Percentiles rank a stretch among this genome's conserved stretches.
Conservation (phyloP, 1,284 basidiomycete genomes). For the Cystobasidium slooffiae region DNA sequence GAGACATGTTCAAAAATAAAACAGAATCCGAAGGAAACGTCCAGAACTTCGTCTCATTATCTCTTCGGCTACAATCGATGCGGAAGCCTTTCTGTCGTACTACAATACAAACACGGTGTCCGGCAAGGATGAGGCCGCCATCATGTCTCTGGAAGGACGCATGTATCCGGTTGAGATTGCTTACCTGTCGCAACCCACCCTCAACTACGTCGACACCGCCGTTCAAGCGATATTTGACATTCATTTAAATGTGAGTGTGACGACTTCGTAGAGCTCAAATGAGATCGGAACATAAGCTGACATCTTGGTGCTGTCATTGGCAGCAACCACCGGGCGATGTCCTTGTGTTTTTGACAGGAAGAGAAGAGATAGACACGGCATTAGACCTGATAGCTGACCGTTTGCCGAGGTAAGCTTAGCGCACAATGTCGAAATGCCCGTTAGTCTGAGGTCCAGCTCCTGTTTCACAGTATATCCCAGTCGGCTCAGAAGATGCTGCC, state of each 20-base stretch:
- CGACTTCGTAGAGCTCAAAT: background rate
- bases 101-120: slow-evolving; percentile 65
- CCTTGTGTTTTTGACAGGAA: slow-evolving; percentile 58
- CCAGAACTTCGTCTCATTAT: slow-evolving; percentile 86
- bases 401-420: slow-evolving; percentile 66
- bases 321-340: slow-evolving; percentile 60
- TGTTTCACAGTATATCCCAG: slow-evolving; percentile 66
- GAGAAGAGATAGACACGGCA: slow-evolving; percentile 68
- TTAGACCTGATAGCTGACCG: slow-evolving; percentile 80
- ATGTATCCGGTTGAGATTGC: slow-evolving; percentile 58
- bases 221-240: slow-evolving; percentile 58
- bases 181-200: slow-evolving; percentile 55
- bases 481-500: slow-evolving; percentile 60
- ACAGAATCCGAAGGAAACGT: slow-evolving; percentile 76
- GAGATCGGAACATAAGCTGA: slow-evolving; percentile 31
- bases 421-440: slow-evolving; percentile 36
- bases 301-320: background rate
- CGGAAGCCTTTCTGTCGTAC: slow-evolving; percentile 82
- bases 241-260: slow-evolving; percentile 65
- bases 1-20: no score
- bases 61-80: slow-evolving; percentile 94
- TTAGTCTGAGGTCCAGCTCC: background rate
- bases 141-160: slow-evolving; percentile 57
- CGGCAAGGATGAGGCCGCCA: slow-evolving; percentile 54
- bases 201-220: slow-evolving; percentile 56